phyloP scores from a whole-genome alignment of 2,329 filamentous ascomycete species.

The Cadophora luteo-olivacea region DNA sequence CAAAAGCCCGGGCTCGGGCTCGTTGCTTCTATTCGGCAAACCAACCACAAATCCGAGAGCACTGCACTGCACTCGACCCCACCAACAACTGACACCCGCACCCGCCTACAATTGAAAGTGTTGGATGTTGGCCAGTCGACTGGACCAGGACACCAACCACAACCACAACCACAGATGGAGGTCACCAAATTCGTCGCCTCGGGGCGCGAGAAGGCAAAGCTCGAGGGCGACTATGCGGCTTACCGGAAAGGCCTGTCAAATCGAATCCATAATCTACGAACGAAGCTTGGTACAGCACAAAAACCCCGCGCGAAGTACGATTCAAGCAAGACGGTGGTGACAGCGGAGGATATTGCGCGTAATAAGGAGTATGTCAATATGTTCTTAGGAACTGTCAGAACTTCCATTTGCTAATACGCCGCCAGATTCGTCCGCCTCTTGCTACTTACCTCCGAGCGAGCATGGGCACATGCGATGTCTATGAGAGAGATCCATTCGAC shows the following conservation, averaged over 20 bases:
- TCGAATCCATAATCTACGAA: slow-evolving; percentile 81
- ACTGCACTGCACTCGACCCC: slow-evolving; percentile 19
- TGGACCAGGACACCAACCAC: neutral
- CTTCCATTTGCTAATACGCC: slow-evolving; percentile 26
- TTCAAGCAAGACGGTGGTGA: slow-evolving; percentile 68
- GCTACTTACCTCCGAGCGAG: slow-evolving; percentile 85
- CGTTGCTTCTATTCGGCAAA: slow-evolving; percentile 18
- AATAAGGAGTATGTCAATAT: slow-evolving; percentile 72
- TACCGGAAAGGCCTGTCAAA: slow-evolving; percentile 83
- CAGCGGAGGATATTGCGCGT: slow-evolving; percentile 74
- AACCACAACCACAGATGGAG: slow-evolving; percentile 32
- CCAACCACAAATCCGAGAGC: slow-evolving; percentile 11
- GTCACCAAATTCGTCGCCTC: slow-evolving; percentile 82
- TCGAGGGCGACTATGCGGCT: slow-evolving; percentile 86
- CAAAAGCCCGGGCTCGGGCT: neutral
- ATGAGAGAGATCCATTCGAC: slow-evolving; percentile 85
- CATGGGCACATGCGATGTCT: slow-evolving; percentile 95
- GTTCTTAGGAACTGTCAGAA: neutral
- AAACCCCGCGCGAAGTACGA: slow-evolving; percentile 87
- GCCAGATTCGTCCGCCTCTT: slow-evolving; percentile 77
- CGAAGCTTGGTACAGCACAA: slow-evolving; percentile 83
- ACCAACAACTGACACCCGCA: slow-evolving; percentile 22
- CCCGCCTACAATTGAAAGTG: neutral
- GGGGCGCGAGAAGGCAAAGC: slow-evolving; percentile 80
- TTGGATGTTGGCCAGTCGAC: neutral